A percentile compares a stretch with the other conserved stretches of the same genome.
phyloP scores from a whole-genome alignment of 192 early-diverging fungal species.

The Coemansia sp. region DNA sequence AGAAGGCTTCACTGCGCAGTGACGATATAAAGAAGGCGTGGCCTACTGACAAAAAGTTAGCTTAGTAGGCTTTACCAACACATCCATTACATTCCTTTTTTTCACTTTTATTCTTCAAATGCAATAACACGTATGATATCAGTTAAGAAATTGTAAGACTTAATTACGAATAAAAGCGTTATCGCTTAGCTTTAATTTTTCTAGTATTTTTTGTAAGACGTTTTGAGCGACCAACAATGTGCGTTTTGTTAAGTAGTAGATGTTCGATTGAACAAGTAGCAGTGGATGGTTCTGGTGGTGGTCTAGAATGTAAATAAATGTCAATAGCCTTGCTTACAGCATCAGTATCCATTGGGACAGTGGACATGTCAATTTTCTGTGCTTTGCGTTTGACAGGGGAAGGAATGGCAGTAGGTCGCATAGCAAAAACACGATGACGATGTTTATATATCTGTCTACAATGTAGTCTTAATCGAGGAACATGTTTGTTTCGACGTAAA shows the following conservation, averaged over 20 bases:
- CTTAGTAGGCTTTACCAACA: not conserved
- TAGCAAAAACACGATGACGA: not conserved
- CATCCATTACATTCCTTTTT: not conserved
- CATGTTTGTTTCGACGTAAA: slow-evolving; percentile 25
- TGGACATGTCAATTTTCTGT: slow-evolving; percentile 6
- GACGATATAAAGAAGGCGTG: slow-evolving; percentile 30
- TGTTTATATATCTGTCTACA: slow-evolving; percentile 14
- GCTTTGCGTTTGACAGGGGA: slow-evolving; percentile 11
- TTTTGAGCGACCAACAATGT: not conserved
- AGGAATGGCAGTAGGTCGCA: slow-evolving; percentile 20
- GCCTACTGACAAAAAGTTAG: slow-evolving; percentile 38
- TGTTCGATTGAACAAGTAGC: not conserved
- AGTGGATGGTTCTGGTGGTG: not conserved
- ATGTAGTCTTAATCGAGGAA: slow-evolving; percentile 21
- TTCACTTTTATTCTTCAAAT: not conserved
- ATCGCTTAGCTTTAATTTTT: not conserved
- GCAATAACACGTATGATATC: not conserved
- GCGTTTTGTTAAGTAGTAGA: not conserved
- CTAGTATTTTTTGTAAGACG: not conserved
- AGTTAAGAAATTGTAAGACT: not conserved
- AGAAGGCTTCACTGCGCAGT: slow-evolving; percentile 27
- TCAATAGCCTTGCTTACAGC: slow-evolving; percentile 15
- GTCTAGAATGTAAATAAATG: slow-evolving; percentile 19
- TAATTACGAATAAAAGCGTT: not conserved
- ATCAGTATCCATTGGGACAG: not conserved